Evolutionary conservation across 2,329 filamentous ascomycete genomes (phyloP), one percentile per base, ranked within the genome.

Genomic region (Alternaria consortialis): DNA sequence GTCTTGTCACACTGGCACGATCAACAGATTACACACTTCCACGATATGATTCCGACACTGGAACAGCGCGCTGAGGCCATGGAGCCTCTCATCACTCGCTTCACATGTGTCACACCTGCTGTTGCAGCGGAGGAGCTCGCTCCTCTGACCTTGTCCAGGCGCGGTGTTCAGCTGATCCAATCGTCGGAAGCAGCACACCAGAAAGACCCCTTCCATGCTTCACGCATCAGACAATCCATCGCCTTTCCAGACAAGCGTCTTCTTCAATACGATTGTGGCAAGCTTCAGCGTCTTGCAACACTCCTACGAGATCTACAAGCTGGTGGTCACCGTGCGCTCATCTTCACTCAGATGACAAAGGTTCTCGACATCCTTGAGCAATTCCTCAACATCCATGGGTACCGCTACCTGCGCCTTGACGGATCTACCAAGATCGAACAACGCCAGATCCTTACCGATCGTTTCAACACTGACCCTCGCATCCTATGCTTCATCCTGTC

Each of bases 311-410:
- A 91, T 64, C 85, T 99, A 7, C 94, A 98, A 80, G 88, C 91
- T 2, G 93, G 93, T 39, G 93, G 94, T 1, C 95, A 98, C 74
- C 92, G 96, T 7, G 95, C 93, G 9, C 84, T 99, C 52, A 99
- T 99, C 76, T 99, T 99, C 79, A 98, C 96, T 0, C 95, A 99
- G 75, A 99, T 99, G 95, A 98, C 95, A 47, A 97, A 97, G 77
- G 95, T 98, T 46, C 85, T 99, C 17, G 94, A 99, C 77, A 97
- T 99, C 56, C 85, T 99, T 2, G 95, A 99, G 78, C 93, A 95
- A 69, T 99, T 99, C 75, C 87, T 99, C 69, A 98, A 97, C 75
- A 97, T 99, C 52, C 94, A 99, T 72, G 94, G 94, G 0, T 92
- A 98, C 82, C 95, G 96, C 57, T 99, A 99, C 75, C 86, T 99